phyloP scores from a whole-genome alignment of 2,329 filamentous ascomycete species.

The Verticillium isaacii region DNA sequence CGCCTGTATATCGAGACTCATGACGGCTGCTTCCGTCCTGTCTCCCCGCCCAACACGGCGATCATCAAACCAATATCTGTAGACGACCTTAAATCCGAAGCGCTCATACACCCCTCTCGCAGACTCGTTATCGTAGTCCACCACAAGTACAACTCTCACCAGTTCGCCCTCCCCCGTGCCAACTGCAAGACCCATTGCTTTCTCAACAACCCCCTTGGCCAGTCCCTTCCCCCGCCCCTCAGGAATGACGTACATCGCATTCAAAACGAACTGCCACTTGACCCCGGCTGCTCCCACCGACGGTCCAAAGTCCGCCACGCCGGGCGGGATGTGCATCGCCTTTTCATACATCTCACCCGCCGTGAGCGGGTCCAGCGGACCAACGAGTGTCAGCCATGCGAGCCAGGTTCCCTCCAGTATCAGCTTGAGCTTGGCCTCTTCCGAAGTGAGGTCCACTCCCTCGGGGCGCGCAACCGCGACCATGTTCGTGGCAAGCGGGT shows the following conservation, averaged over 20 bases:
- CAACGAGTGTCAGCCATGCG: constrained; percentile 2
- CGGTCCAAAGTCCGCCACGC: background rate
- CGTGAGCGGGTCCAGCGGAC: constrained; percentile 3
- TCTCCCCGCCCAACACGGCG: background rate
- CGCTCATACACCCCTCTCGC: constrained; percentile 4
- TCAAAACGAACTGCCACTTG: constrained; percentile 1
- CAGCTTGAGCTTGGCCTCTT: background rate
- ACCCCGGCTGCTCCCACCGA: background rate
- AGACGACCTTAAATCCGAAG: constrained; percentile 2
- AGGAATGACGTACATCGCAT: constrained; percentile 9
- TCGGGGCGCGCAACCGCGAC: background rate
- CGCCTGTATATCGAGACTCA: background rate
- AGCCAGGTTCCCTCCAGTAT: background rate
- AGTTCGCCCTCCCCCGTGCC: background rate
- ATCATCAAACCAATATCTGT: constrained; percentile 11
- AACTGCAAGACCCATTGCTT: background rate
- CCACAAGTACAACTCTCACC: constrained; percentile 1
- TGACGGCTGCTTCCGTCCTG: constrained; percentile 9
- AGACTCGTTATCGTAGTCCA: constrained; percentile 6
- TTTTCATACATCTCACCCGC: background rate
- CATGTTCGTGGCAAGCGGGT: constrained; percentile 5
- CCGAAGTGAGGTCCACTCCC: background rate
- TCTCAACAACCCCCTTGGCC: background rate
- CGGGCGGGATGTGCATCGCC: background rate
- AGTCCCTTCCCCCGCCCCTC: background rate